phyloP scores from a whole-genome alignment of 805 yeast genomes.

The Cyberlindnera veronae region DNA sequence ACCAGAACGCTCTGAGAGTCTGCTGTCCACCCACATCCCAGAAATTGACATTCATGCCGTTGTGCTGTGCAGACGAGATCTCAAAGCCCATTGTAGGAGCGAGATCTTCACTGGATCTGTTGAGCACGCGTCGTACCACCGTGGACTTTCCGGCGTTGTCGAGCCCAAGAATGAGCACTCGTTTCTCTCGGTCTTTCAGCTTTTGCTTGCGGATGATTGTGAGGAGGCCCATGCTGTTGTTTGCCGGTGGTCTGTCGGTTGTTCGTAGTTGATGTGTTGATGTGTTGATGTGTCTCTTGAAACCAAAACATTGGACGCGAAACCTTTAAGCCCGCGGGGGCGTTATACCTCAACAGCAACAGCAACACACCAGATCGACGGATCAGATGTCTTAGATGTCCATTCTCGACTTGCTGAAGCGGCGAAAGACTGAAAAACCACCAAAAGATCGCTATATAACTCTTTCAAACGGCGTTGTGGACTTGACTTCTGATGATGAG shows the following conservation, averaged over 20 bases:
- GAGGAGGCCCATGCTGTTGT: constrained; percentile 65
- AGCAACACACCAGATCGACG: no score
- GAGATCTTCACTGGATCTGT: constrained; percentile 48
- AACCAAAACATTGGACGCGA: neutral
- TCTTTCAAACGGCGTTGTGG: constrained; percentile 11
- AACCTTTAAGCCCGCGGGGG: neutral
- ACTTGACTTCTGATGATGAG: constrained; percentile 9
- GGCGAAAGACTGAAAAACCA: neutral
- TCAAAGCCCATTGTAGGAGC: constrained; percentile 91
- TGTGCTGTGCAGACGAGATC: constrained; percentile 53
- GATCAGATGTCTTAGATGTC: constrained; percentile 1
- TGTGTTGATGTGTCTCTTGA: neutral
- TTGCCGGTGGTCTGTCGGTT: no score
- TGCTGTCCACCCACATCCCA: constrained; percentile 96
- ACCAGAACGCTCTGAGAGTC: constrained; percentile 85
- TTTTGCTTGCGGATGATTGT: constrained; percentile 80
- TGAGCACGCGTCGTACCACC: constrained; percentile 56
- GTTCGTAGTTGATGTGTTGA: neutral
- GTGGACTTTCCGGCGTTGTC: constrained; percentile 94
- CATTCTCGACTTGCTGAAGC: constrained; percentile 11
- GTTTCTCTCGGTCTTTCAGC: constrained; percentile 69
- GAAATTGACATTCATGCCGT: constrained; percentile 43
- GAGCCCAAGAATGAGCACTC: constrained; percentile 76
- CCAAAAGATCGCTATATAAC: neutral
- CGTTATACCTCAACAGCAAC: neutral